phyloP scores from a whole-genome alignment of 352 stramenopile species.

The Pythium phragmitis region DNA sequence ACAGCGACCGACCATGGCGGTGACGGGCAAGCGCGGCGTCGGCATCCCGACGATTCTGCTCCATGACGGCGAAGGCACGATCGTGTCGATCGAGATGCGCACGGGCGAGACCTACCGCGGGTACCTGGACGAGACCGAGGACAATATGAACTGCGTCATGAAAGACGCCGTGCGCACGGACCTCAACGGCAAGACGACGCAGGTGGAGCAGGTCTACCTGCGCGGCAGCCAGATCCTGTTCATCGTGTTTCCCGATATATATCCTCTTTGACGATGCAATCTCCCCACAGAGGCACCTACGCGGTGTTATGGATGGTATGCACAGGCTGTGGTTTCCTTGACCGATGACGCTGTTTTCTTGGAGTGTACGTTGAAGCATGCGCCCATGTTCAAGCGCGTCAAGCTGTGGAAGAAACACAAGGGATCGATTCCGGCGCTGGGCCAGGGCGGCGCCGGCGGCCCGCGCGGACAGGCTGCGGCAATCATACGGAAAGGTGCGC shows the following conservation, averaged over 20 bases:
- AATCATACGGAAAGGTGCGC: constrained; percentile 76
- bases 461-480: constrained; percentile 73
- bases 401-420: constrained; percentile 90
- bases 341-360: constrained; percentile 24
- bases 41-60: constrained; percentile 85
- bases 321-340: constrained; percentile 25
- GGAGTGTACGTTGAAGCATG: constrained; percentile 76
- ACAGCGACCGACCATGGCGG: constrained; percentile 46
- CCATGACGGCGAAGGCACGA: constrained; percentile 85
- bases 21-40: constrained; percentile 83
- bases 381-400: constrained; percentile 86
- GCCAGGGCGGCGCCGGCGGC: constrained; percentile 52
- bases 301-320: constrained; percentile 1
- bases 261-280: constrained; percentile 45
- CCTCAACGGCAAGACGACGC: constrained; percentile 75
- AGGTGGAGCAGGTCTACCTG: constrained; percentile 83
- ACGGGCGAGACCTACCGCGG: constrained; percentile 83
- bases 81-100: constrained; percentile 89
- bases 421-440: constrained; percentile 66
- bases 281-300: neutral
- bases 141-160: constrained; percentile 91
- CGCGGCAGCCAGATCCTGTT: constrained; percentile 87
- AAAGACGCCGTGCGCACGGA: constrained; percentile 85
- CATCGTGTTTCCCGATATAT: constrained; percentile 89
- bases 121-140: constrained; percentile 84